Evolutionary conservation across 164 flowering plant species (phyloP), one percentile per base, ranked within the genome.

Genomic region (Platanus orientalis): DNA sequence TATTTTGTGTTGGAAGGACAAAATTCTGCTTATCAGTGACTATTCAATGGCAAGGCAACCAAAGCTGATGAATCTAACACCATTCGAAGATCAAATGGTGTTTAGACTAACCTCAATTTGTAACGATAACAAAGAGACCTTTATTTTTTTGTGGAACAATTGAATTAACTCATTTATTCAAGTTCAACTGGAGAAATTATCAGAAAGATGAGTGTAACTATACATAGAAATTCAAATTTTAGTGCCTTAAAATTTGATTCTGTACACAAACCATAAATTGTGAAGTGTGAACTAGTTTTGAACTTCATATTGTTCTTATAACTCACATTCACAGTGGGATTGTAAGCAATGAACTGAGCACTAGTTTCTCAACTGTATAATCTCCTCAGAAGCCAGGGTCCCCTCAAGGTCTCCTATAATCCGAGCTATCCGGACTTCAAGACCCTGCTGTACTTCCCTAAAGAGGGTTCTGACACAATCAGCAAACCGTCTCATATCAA

Each of bases 321-420:
- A 17, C 2, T 16, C 19, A 45, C 12, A 45, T 16, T 45, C 49
- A 16, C 6, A 10, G 17, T 14, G 20, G 49, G 3, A 19, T 16
- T 45, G 49, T 45, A 1, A 45, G 49, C 49, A 45, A 16, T 16
- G 49, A 48, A 49, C 45, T 28, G 17, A 26, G 25, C 23, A 45
- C 73, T 79, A 71, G 49, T 58, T 67, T 39, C 62, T 68, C 45
- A 69, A 30, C 71, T 75, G 73, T 48, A 66, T 64, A 26, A 89
- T 86, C 27, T 93, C 90, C 48, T 91, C 92, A 68, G 79, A 83
- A 57, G 99, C 92, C 65, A 94, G 53, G 3, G 92, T 84, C 24
- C 99, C 99, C 54, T 80, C 97, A 55, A 89, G 81, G 66, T 89
- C 89, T 61, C 99, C 99, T 3, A 89, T 92, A 4, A 89, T 75